Evolutionary conservation across 1,284 basidiomycete genomes (phyloP).

Genomic region (Austroboletus novae-zelandiae): DNA sequence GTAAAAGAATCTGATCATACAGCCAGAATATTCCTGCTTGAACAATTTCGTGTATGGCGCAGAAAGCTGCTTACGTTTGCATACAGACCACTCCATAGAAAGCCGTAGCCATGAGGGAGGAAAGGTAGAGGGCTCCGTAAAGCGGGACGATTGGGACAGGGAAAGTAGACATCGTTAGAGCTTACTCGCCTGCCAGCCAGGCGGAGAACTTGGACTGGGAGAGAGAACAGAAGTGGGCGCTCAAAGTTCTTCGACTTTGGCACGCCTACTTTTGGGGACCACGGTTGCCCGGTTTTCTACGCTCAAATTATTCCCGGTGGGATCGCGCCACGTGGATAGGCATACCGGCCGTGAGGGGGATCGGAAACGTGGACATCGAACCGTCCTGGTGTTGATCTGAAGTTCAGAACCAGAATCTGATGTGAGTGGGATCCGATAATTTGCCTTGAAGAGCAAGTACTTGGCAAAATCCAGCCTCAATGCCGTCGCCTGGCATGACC

Average conservation of each 20-base stretch:
- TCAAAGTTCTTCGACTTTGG: not conserved
- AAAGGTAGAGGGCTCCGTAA: conserved; percentile 4
- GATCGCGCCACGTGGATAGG: not conserved
- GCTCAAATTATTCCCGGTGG: not conserved
- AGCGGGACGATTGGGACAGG: conserved; percentile 1
- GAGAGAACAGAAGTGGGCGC: not conserved
- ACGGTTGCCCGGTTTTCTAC: not conserved
- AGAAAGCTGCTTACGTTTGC: conserved; percentile 1
- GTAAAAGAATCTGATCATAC: not conserved
- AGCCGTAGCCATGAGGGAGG: not conserved
- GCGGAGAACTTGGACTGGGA: too few species aligned
- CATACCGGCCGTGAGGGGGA: not conserved
- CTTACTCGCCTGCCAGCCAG: not conserved
- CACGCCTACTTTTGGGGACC: not conserved
- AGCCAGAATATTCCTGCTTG: not conserved
- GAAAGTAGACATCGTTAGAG: conserved; percentile 1
- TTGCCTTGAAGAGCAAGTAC: too few species aligned
- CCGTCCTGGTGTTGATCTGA: not conserved
- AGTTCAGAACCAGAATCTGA: too few species aligned
- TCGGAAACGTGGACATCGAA: not conserved
- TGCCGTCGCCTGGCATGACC: too few species aligned
- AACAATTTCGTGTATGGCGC: not conserved
- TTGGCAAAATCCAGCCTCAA: too few species aligned
- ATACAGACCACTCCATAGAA: conserved; percentile 7
- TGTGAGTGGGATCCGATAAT: too few species aligned